A percentile compares a stretch with the other conserved stretches of the same genome.
These are phyloP conservation scores for Boletus eberwhitei DNA, from an alignment of 768 basidiomycete species.

Conservation along the genomic window DNA sequence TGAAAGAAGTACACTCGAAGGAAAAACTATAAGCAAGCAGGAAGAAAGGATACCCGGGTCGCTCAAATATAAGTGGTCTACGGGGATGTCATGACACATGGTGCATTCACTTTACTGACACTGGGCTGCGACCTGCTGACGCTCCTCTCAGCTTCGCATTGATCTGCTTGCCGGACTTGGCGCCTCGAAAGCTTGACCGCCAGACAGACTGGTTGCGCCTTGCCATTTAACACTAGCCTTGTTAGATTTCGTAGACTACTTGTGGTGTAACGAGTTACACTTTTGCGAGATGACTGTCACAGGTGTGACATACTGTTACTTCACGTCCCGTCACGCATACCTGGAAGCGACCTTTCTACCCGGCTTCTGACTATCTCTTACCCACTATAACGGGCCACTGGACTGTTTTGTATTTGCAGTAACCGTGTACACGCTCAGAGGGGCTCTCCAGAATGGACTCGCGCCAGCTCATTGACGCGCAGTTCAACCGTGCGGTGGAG, in stretches of 20 bases:
- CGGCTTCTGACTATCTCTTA: background rate
- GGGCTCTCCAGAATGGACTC: constrained; percentile 48
- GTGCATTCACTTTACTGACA: background rate
- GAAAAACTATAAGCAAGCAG: constrained; percentile 53
- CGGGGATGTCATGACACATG: constrained; percentile 41
- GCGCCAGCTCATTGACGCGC: constrained; percentile 66
- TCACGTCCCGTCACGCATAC: constrained; percentile 13
- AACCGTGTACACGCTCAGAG: background rate
- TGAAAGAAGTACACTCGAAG: constrained; percentile 34
- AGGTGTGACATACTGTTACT: constrained; percentile 5
- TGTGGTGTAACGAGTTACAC: background rate
- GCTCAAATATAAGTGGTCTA: constrained; percentile 71
- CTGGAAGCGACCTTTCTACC: background rate
- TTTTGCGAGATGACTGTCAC: background rate
- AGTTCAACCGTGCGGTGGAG: constrained; percentile 92
- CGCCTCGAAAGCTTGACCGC: too few species aligned
- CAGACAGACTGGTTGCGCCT: background rate
- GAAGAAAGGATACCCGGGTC: constrained; percentile 67
- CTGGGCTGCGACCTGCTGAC: background rate
- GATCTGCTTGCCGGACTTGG: background rate
- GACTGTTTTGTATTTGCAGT: background rate
- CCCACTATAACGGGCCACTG: background rate
- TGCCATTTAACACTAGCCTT: background rate
- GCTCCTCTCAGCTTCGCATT: background rate
- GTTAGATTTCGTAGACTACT: background rate